Evolutionary conservation across 805 yeast genomes (phyloP).

Genomic region (Scheffersomyces amazonensis): DNA sequence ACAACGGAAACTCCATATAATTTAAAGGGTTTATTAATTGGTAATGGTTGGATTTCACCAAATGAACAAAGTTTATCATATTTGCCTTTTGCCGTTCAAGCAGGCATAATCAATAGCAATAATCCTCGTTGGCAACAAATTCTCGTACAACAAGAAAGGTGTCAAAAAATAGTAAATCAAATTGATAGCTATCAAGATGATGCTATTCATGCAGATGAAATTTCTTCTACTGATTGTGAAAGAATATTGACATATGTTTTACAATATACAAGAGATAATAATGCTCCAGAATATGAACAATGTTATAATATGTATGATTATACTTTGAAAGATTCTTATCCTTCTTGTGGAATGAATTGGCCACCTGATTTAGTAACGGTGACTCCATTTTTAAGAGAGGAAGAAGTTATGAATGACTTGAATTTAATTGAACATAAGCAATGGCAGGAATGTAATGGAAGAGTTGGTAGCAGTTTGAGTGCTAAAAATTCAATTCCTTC

Average conservation of each 20-base stretch:
- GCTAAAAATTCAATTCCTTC: constrained; percentile 60
- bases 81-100: constrained; percentile 63
- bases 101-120: constrained; percentile 48
- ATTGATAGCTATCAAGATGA: constrained; percentile 15
- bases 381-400: constrained; percentile 46
- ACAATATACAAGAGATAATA: constrained; percentile 21
- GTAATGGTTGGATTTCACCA: constrained; percentile 96
- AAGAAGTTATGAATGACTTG: constrained; percentile 47
- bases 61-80: constrained; percentile 78
- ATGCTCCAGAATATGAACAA: constrained; percentile 33
- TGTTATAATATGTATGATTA: constrained; percentile 87
- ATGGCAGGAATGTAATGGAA: constrained; percentile 80
- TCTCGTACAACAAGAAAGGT: constrained; percentile 50
- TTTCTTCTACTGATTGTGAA: constrained; percentile 44
- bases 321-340: constrained; percentile 66
- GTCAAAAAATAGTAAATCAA: constrained; percentile 52
- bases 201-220: constrained; percentile 16
- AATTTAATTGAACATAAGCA: constrained; percentile 40
- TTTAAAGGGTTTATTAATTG: constrained; percentile 70
- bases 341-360: constrained; percentile 92
- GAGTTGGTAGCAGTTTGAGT: constrained; percentile 51
- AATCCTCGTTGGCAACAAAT: constrained; percentile 41
- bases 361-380: constrained; percentile 60
- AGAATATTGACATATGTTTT: constrained; percentile 40
- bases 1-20: constrained; percentile 25